A percentile compares a stretch with the other conserved stretches of the same genome.
Conservation (phyloP, 164 flowering plant genomes). For the Liriodendron chinense region DNA sequence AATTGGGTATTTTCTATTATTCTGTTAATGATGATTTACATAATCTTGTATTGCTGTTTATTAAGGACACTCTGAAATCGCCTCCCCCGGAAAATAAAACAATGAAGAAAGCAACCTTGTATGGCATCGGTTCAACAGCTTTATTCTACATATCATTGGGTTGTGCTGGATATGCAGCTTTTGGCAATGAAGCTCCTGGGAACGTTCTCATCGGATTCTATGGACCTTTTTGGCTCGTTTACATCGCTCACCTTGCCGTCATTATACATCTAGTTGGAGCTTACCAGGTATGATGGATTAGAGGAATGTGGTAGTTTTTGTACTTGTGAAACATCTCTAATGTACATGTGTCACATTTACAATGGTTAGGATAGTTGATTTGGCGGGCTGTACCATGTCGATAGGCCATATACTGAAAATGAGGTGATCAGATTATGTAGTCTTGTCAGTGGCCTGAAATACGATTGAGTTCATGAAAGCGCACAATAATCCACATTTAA, state of each 20-base stretch:
- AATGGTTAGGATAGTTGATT: not conserved
- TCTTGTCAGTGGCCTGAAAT: no score
- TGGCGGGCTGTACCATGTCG: not conserved
- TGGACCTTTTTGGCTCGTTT: slow-evolving; percentile 19
- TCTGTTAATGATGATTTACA: not conserved
- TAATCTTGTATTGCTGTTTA: not conserved
- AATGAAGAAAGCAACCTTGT: slow-evolving; percentile 20
- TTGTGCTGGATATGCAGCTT: slow-evolving; percentile 26
- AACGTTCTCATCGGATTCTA: slow-evolving; percentile 26
- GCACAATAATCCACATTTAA: no score
- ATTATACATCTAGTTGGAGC: slow-evolving; percentile 19
- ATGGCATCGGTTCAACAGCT: slow-evolving; percentile 9
- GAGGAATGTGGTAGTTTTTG: no score
- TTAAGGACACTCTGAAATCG: slow-evolving; percentile 22
- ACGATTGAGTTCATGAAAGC: no score
- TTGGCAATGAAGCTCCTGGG: slow-evolving; percentile 24
- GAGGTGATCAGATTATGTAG: no score
- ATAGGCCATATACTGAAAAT: no score
- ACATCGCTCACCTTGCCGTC: slow-evolving; percentile 17
- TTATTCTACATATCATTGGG: slow-evolving; percentile 15
- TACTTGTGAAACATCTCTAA: not conserved
- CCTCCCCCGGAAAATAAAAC: slow-evolving; percentile 20
- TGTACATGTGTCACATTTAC: not conserved
- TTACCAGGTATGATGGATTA: slow-evolving; percentile 15
- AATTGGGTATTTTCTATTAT: no score